Conservation (phyloP, 1,284 basidiomycete species). For the Ganoderma lucidum region DNA sequence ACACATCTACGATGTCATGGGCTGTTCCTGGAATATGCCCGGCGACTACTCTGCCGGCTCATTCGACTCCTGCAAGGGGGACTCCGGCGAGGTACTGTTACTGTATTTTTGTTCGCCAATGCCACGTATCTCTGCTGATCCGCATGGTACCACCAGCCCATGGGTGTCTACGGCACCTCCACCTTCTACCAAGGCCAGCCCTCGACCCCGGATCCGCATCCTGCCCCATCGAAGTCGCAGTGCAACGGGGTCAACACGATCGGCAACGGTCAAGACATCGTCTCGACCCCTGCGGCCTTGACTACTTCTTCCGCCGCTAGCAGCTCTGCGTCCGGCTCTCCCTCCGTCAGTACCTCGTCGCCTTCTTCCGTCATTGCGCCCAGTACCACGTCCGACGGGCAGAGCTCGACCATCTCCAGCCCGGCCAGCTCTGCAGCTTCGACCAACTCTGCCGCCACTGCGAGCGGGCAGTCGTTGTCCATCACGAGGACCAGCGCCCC, state of each 20-base stretch:
- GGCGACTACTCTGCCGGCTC: conserved; percentile 63
- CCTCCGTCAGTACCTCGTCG: background rate
- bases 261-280: conserved; percentile 46
- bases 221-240: conserved; percentile 60
- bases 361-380: background rate
- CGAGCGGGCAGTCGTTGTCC: background rate
- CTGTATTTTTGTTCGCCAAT: background rate
- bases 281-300: conserved; percentile 14
- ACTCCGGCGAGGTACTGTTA: conserved; percentile 55
- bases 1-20: conserved; percentile 72
- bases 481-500: conserved; percentile 4
- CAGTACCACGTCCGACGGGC: background rate
- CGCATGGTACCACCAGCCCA: conserved; percentile 49
- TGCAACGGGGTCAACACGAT: conserved; percentile 56
- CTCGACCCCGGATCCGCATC: conserved; percentile 65
- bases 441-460: background rate
- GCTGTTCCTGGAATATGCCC: conserved; percentile 76
- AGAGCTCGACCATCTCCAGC: background rate
- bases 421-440: background rate
- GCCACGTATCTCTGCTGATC: conserved; percentile 6
- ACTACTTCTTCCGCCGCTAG: background rate
- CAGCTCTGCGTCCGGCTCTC: background rate
- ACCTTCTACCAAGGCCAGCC: conserved; percentile 74
- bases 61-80: conserved; percentile 66
- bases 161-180: conserved; percentile 75